Base-by-base conservation (phyloP, 148 eudicot species). In the Nepenthes mirabilis region DNA sequence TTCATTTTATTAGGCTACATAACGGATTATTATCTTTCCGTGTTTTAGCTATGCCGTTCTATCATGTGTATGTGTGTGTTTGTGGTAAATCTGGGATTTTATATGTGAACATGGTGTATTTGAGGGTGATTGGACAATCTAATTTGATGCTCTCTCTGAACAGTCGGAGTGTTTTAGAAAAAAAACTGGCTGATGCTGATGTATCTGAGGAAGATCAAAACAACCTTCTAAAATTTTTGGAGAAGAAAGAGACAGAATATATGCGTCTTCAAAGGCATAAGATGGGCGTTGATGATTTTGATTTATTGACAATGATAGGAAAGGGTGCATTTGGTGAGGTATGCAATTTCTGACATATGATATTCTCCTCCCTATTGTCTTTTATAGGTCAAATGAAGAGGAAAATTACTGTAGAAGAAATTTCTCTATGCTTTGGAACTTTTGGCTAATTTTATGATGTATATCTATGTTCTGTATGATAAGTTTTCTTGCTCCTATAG, bases 311-410 rank as follows among this genome's bases (percentile, higher is more conserved):
- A 9, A 72, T 76, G 57, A 69, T 76, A 14, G 80, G 80, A 61
- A 76, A 66, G 62, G 80, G 80, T 36, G 80, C 80, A 34, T 76
- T 72, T 54, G 80, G 80, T 37, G 80, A 76, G 80, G 80, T 49
- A 49, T 49, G 52, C 14, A 2, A 5, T 49, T 49, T 49, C 52
- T 49, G 52, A 49, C 52, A 5, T 49, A 10, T 11, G n/a, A 5
- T 5, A 5, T 49, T 6, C 52, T 49, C 52, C 52, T 10, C 4
- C 45, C 11, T 49, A 5, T 6, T 5, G n/a, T 10, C 11, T 49
- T 0, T 11, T 5, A 2, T 49, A 2, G 52, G 14, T 11, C 23
- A 23, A 23, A 23, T 23, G 23, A 0, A 23, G 23, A 23, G 23
- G 13, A n/a, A 10, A 49, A 49, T 49, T 49, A 10, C 11, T 2